Conservation (phyloP, 306 rosid genomes). For the Fragaria iinumae region DNA sequence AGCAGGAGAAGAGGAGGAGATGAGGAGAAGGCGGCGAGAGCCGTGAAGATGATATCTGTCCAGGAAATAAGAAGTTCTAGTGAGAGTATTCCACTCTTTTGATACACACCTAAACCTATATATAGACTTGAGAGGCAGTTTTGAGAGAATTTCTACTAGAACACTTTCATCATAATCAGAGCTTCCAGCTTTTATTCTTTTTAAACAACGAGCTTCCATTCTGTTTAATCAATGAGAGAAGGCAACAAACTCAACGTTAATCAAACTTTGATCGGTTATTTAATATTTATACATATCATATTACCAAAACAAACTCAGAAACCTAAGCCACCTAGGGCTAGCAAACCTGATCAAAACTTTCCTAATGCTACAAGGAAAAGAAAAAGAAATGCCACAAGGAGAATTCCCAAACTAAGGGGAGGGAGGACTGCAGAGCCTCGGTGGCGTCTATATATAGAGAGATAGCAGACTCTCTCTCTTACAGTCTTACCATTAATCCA, state of each 20-base stretch:
- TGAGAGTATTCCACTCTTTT: background rate
- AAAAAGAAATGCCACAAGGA: too few relatives aligned
- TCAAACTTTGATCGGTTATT: background rate
- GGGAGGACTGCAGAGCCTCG: too few relatives aligned
- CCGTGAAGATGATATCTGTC: background rate
- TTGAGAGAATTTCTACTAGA: background rate
- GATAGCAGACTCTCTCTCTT: too few relatives aligned
- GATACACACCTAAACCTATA: background rate
- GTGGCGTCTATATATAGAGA: too few relatives aligned
- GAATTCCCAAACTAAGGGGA: too few relatives aligned
- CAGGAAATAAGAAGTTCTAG: background rate
- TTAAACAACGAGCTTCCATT: background rate
- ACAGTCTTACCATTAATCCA: too few relatives aligned
- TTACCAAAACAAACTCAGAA: background rate
- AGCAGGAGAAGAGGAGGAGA: background rate
- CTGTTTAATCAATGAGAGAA: too few relatives aligned
- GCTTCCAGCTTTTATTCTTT: background rate
- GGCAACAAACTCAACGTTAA: too few relatives aligned
- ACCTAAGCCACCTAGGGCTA: background rate
- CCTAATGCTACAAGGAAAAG: too few relatives aligned
- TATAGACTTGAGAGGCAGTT: constrained; percentile 6
- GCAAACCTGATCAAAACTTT: too few relatives aligned
- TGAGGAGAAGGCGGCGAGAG: background rate
- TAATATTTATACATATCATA: too few relatives aligned
- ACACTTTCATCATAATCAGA: background rate